Base-by-base conservation (phyloP, 2,329 filamentous ascomycete species). In the Colletotrichum melonis region DNA sequence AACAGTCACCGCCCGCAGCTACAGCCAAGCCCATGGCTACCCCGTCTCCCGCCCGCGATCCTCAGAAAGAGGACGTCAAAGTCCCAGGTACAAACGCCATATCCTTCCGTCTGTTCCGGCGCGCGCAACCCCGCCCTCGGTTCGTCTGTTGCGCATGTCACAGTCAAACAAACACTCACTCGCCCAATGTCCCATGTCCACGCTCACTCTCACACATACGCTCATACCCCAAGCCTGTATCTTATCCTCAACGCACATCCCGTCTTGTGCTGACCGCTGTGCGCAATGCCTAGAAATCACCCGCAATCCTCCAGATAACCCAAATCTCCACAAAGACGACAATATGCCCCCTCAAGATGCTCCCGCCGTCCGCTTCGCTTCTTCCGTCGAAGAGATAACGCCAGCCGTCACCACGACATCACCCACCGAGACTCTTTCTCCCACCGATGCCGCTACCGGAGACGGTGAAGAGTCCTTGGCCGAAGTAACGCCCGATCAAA, bases 281-380 rank as follows among this genome's bases (percentile, higher is more conserved):
- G 64, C 65, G 73, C 75, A 72, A 75, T 75, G 66, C 63, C 54
- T 52, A 73, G 76, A 75, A 35, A 63, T 54, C 28, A 56, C 59
- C 46, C 42, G 62, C 42, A 69, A 63, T 35, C 63, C 70, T 54
- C 52, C 32, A 19, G 55, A 69, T 24, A 62, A 60, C 46, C 16
- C 75, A 46, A 60, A 75, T 46, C 56, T 72, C 58, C 63, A 67
- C 68, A 71, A 79, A 76, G 78, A 22, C 42, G 42, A 78, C 76
- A 70, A 65, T 67, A 73, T 73, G 67, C 62, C 65, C 77, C 76
- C 72, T 70, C 75, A 75, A 76, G 79, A 82, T 72, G 79, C 80
- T 68, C 85, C 86, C 69, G 86, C 89, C 72, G 93, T 95, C 67
- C 92, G 93, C 72, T 95, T 95, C 82, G 91, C 92, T 67, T 91